Evolutionary conservation across 345 rosid species (phyloP), one percentile per base, ranked within the genome.

Genomic region (Erysimum cheiranthoides): DNA sequence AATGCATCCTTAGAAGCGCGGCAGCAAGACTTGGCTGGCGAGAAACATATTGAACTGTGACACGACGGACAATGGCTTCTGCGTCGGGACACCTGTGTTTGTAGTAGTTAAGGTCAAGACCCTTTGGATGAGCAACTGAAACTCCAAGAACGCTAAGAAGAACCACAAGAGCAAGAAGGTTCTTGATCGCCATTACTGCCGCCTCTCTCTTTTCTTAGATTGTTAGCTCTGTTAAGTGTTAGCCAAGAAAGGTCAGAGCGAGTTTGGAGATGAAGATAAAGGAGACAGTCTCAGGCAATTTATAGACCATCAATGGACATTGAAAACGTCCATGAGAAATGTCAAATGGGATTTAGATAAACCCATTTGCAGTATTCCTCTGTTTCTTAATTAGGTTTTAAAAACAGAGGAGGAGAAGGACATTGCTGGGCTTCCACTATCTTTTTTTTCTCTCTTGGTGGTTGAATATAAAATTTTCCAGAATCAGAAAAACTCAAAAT

Each of bases 1-100:
- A 84, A 81, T 82, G 62, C 87, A 85, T 73, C 74, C 90, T 81
- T 9, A 86, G 70, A 27, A 84, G 45, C 3, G 82, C 43, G 0
- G 90, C 85, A 8, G 88, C 88, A 66, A 87, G 83, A 59, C 84
- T 82, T 6, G 75, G 73, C 68, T 79, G 78, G 36, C 58, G 61
- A 10, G 87, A 78, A 53, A 85, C 83, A 76, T 57, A 57, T 5
- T 57, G 76, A n/a, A 25, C 4, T n/a, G 84, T 68, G 4, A 77
- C 31, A 25, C 74, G 42, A 27, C 54, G 56, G 16, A 78, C 79
- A 28, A 82, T 79, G 27, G 51, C 68, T 43, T 84, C 88, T 4
- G 64, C 84, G 6, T 53, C 54, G 0, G 89, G 91, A 71, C 93
- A 87, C 11, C 28, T 61, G 13, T 53, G 40, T 17, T 58, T 32